Evolutionary conservation across 2,329 filamentous ascomycete genomes (phyloP), one percentile per base, ranked within the genome.

Genomic region (Alternaria sp.): DNA sequence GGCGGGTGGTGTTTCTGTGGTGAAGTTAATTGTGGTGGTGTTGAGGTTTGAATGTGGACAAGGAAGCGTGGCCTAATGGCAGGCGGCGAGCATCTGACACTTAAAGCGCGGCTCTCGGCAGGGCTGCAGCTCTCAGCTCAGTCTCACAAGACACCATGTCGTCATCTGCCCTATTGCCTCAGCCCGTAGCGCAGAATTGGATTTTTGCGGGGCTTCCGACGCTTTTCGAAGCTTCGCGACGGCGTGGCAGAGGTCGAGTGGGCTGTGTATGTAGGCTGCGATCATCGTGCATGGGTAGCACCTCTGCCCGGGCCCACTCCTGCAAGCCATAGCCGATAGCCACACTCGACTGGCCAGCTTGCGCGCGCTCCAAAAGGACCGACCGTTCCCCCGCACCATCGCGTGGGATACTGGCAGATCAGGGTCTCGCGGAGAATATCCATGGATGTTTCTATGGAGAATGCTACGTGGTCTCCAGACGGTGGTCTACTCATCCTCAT

Each of bases 211-310:
- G 59, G 59, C 61, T 38, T 39, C 22, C 52, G 36, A 41, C 43
- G 47, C 30, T n/a, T 51, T 58, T 65, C 28, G 63, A 66, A 53
- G 56, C 51, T 59, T 65, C 54, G 57, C 54, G 63, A 18, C 51
- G 57, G 63, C 59, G 65, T 63, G 61, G 57, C 64, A 60, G 38
- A 34, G 41, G 54, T 39, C 52, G 46, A 67, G 30, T 63, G 62
- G 66, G 64, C 64, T 61, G 55, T 54, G 63, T 48, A 43, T 64
- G 57, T 49, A 42, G 26, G 49, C 41, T 62, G 63, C 26, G 54
- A 52, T 66, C 66, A 68, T 68, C 39, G 64, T 65, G 63, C 66
- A 67, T 67, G 64, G 51, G 24, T 42, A 58, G 51, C 36, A 12
- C 42, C 28, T 38, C 43, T 32, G 28, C 20, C 30, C 18, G 30